phyloP scores from a whole-genome alignment of 176 grass and related monocot species.

The Chrysopogon serrulatus region DNA sequence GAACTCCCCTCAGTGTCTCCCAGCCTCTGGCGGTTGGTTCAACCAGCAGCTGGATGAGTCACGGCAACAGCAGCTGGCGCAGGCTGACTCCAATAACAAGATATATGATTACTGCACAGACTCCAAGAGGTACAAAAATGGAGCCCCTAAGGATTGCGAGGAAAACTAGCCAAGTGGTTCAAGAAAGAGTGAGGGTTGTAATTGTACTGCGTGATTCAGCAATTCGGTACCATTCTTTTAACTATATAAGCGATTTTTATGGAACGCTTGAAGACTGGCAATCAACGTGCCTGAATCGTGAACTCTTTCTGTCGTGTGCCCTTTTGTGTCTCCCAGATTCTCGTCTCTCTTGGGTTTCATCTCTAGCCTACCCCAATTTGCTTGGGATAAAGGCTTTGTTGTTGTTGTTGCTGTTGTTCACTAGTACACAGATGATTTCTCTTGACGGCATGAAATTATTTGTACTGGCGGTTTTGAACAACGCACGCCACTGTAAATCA shows the following conservation, averaged over 20 bases:
- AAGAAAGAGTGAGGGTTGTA: constrained; percentile 15
- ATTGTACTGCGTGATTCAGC: not conserved
- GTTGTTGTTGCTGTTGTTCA: no score
- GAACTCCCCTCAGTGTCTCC: constrained; percentile 9
- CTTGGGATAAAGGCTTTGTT: no score
- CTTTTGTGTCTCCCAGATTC: no score
- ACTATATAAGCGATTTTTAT: not conserved
- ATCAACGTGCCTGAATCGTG: no score
- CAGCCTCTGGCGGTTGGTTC: constrained; percentile 24
- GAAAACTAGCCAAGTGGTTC: constrained; percentile 21
- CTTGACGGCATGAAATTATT: no score
- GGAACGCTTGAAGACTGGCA: no score
- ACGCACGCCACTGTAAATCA: no score
- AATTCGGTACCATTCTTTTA: constrained; percentile 24
- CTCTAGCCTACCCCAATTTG: no score
- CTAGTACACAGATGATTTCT: no score
- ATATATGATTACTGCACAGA: constrained; percentile 73
- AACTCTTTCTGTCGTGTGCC: no score
- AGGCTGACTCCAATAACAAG: constrained; percentile 34
- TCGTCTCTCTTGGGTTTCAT: no score
- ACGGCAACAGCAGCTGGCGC: constrained; percentile 29
- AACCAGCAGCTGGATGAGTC: constrained; percentile 21
- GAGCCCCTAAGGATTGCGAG: constrained; percentile 22
- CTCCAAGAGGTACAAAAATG: constrained; percentile 31
- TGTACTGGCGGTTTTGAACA: no score